Evolutionary conservation across 2,329 filamentous ascomycete genomes (phyloP), one percentile per base, ranked within the genome.

Genomic region (Exophiala sp.): DNA sequence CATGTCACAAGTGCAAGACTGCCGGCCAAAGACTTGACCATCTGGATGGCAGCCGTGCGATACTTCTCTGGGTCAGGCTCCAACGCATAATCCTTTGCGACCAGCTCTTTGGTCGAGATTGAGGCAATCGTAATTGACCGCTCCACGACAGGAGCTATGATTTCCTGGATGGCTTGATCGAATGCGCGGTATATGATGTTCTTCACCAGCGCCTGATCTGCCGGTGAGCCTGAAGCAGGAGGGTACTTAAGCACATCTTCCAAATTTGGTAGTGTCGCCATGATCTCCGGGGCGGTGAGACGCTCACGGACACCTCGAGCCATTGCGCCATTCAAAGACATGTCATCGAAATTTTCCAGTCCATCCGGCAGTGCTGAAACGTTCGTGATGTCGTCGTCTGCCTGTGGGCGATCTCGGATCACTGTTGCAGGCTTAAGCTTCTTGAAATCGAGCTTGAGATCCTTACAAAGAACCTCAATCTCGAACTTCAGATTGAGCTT

Each of bases 401-500:
- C 43, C 43, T 65, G 62, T 24, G 64, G 62, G 22, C 69, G 78
- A 59, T 89, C 87, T 55, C 90, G 79, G 48, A 98, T 93, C 63
- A 90, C 84, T 18, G 85, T 83, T 0, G 90, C 88, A 0, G 91
- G 88, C 60, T 94, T 86, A 55, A 97, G 89, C 52, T 80, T 84
- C 70, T 94, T 95, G 68, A 95, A 86, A 56, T 97, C 89, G n/a
- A 97, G 75, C 47, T 84, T 85, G 13, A 98, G 74, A 10, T 90
- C 90, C 65, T 94, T 94, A 74, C 90, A 98, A 19, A 98, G 77
- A 21, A 98, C 90, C 68, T 98, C 93, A 50, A 98, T 97, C 68
- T 98, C 93, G 61, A 98, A 98, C 63, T 97, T 98, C 44, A 95
- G 82, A 60, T 97, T 97, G 30, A 98, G 79, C 67, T 97, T 97